A percentile compares a stretch with the other conserved stretches of the same genome.
phyloP scores from a whole-genome alignment of 441 rosid species.

The Mallotus repandus region DNA sequence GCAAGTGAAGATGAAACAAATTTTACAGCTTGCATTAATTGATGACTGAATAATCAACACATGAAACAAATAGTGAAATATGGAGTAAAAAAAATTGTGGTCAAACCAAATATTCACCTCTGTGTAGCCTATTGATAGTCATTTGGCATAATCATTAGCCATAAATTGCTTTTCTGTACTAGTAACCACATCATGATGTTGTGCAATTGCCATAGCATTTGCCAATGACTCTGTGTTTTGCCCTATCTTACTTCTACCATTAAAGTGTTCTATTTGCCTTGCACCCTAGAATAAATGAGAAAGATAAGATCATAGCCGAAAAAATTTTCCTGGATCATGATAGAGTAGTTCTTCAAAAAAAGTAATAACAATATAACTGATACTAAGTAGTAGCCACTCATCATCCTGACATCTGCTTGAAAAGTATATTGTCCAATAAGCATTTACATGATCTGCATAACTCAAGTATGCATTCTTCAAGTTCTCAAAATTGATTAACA shows the following conservation, averaged over 20 bases:
- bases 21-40: slow-evolving; percentile 73
- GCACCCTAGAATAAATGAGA: slow-evolving; percentile 62
- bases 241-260: slow-evolving; percentile 67
- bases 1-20: slow-evolving; percentile 82
- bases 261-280: slow-evolving; percentile 88
- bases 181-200: slow-evolving; percentile 96
- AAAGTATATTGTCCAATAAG: slow-evolving; percentile 98
- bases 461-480: slow-evolving; percentile 44
- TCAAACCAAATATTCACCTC: slow-evolving; percentile 50
- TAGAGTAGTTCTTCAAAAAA: slow-evolving; percentile 8
- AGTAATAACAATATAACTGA: slow-evolving; percentile 10
- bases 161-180: slow-evolving; percentile 97
- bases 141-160: slow-evolving; percentile 92
- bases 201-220: slow-evolving; percentile 93
- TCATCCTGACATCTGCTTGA: slow-evolving; percentile 86
- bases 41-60: slow-evolving; percentile 7
- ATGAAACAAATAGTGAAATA: slow-evolving; percentile 16
- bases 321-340: slow-evolving; percentile 9
- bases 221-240: slow-evolving; percentile 81
- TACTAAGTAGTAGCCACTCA: slow-evolving; percentile 99
- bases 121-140: slow-evolving; percentile 80
- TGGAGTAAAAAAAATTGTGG: slow-evolving; percentile 2
- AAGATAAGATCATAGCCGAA: slow-evolving; percentile 13
- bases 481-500: slow-evolving; percentile 22
- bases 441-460: slow-evolving; percentile 93